These are phyloP conservation scores for Teratosphaeria gauchensis DNA, from an alignment of 2,329 filamentous ascomycete genomes.

Conservation along the genomic window DNA sequence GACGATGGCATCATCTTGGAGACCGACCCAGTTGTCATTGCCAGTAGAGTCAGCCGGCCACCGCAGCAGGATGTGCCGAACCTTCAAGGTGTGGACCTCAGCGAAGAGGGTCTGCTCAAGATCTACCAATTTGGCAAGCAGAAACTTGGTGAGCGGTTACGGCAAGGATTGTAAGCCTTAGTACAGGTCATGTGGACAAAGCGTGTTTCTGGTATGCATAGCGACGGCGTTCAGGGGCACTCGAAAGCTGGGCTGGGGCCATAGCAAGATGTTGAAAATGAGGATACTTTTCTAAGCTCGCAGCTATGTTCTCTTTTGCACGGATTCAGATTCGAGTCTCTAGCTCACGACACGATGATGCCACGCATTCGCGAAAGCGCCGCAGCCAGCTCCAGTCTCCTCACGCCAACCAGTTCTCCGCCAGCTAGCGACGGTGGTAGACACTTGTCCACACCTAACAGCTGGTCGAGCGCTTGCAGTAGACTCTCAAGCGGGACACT, in stretches of 20 bases:
- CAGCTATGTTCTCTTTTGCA: not conserved
- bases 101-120: conserved; percentile 91
- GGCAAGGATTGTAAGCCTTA: conserved; percentile 59
- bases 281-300: not conserved
- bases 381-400: conserved; percentile 21
- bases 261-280: not conserved
- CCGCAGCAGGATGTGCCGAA: conserved; percentile 80
- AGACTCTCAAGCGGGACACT: conserved; percentile 10
- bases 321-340: not conserved
- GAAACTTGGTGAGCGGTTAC: conserved; percentile 81
- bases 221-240: conserved; percentile 6
- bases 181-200: not conserved
- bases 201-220: conserved; percentile 4
- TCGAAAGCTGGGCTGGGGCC: not conserved
- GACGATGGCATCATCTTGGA: conserved; percentile 96
- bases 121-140: conserved; percentile 87
- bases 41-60: conserved; percentile 83
- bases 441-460: conserved; percentile 13
- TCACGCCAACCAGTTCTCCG: conserved; percentile 23
- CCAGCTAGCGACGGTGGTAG: conserved; percentile 17
- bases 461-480: conserved; percentile 10
- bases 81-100: conserved; percentile 88
- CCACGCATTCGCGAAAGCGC: conserved; percentile 22
- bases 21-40: conserved; percentile 89
- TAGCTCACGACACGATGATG: conserved; percentile 23